phyloP scores from a whole-genome alignment of 1,284 basidiomycete species.

The Apiotrichum siamense region DNA sequence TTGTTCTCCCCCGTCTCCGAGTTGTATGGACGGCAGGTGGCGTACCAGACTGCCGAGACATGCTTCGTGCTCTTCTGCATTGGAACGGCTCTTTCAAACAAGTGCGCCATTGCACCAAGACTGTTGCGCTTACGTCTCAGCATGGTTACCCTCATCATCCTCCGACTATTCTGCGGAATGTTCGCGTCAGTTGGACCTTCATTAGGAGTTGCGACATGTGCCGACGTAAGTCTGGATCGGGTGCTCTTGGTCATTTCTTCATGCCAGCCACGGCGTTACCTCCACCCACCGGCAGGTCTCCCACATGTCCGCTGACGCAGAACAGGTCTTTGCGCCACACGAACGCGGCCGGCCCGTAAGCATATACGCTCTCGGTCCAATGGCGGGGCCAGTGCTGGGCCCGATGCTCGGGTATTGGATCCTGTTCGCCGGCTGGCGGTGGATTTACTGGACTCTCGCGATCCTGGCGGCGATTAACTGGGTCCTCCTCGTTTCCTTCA shows the following conservation, averaged over 20 bases:
- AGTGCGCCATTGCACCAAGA: not conserved
- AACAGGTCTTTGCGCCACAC: slow-evolving; percentile 34
- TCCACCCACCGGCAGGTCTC: too few species aligned
- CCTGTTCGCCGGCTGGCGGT: slow-evolving; percentile 39
- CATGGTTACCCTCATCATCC: slow-evolving; percentile 33
- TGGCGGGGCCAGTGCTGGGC: slow-evolving; percentile 42
- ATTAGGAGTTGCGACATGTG: slow-evolving; percentile 44
- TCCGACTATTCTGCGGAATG: slow-evolving; percentile 43
- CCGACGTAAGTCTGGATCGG: slow-evolving; percentile 42
- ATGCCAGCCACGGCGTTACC: too few species aligned
- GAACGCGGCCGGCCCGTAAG: slow-evolving; percentile 41
- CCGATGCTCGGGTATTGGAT: slow-evolving; percentile 45
- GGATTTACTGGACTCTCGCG: slow-evolving; percentile 42
- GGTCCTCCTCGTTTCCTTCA: slow-evolving; percentile 25
- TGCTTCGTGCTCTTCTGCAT: slow-evolving; percentile 42
- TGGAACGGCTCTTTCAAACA: slow-evolving; percentile 23
- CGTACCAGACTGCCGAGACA: slow-evolving; percentile 37
- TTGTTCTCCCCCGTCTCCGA: slow-evolving; percentile 49
- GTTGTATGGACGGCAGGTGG: slow-evolving; percentile 47
- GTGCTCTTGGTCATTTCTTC: too few species aligned
- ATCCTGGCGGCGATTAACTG: slow-evolving; percentile 39
- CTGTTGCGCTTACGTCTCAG: slow-evolving; percentile 21
- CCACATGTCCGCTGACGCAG: slow-evolving; percentile 1
- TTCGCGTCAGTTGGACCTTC: slow-evolving; percentile 42
- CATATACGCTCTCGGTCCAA: slow-evolving; percentile 44